phyloP scores from a whole-genome alignment of 495 filamentous ascomycete species.

The Glutinoglossum americanum region DNA sequence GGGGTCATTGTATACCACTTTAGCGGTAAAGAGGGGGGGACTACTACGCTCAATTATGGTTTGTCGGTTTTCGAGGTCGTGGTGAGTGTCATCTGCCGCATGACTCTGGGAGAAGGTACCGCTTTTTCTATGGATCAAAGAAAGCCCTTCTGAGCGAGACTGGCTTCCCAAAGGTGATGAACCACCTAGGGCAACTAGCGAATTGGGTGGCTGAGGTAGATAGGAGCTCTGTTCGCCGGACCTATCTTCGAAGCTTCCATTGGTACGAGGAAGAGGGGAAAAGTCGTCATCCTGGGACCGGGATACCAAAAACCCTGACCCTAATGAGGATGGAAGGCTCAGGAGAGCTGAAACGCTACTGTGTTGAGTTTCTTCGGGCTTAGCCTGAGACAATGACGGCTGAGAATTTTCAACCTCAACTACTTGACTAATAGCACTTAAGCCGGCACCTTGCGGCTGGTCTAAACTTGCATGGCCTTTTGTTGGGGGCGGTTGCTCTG shows the following conservation, averaged over 20 bases:
- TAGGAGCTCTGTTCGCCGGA: background rate
- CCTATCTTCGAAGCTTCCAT: background rate
- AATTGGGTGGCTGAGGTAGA: background rate
- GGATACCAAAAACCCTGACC: background rate
- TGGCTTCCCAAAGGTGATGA: background rate
- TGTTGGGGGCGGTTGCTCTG: background rate
- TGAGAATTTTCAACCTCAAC: constrained; percentile 4
- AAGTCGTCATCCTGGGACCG: background rate
- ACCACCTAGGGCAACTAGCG: background rate
- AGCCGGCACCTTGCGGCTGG: background rate
- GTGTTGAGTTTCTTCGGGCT: background rate
- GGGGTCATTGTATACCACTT: background rate
- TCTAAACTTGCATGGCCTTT: background rate
- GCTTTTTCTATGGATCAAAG: background rate
- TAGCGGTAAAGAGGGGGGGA: background rate
- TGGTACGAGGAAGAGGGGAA: background rate
- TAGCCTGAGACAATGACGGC: background rate
- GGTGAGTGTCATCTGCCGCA: background rate
- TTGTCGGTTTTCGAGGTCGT: background rate
- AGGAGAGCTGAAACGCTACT: background rate
- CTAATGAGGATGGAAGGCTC: background rate
- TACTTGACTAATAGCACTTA: background rate
- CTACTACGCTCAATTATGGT: background rate
- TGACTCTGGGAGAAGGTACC: background rate
- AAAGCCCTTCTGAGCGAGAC: background rate